Base-by-base conservation (phyloP, 2,329 filamentous ascomycete species). In the Pestalotiopsis sp. region DNA sequence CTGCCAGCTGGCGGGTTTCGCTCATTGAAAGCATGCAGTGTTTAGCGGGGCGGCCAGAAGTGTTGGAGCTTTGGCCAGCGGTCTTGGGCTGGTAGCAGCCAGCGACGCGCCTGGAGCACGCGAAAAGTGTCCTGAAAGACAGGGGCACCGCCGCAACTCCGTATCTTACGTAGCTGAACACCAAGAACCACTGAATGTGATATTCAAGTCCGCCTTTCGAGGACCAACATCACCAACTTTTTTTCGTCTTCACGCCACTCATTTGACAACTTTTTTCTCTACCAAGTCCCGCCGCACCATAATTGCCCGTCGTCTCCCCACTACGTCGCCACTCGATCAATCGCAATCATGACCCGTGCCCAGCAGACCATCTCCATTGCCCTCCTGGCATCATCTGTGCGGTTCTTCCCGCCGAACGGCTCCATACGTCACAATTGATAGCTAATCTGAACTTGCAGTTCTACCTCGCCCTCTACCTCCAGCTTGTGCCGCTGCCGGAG, bases 331-430 rank as follows among this genome's bases (percentile, higher is more conserved):
- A 41, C 13, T 25, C 61, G 20, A 9, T 9, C 61, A 41, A 38
- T 23, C 12, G 25, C 64, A 36, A 91, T 73, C 72, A 98, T 98
- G 96, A 97, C 96, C 74, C 94, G 95, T 82, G 96, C 96, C 25
- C 91, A 93, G 81, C 95, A 98, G 82, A 95, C 93, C 73, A 91
- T 98, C 79, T 97, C 94, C 71, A 87, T 97, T 77, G 91, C 90
- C 77, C 90, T 98, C 77, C 88, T 98, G 75, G 88, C 96, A 82
- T 93, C 93, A 76, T 97, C 95, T 49, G 95, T 98, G 91, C 75
- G 89, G 68, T 60, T 66, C 67, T 69, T 60, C n/a, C 27, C 57
- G 14, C 25, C 57, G 63, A 14, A 36, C 31, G 49, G 39, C 61
- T 11, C 31, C 60, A 17, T n/a, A 20, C n/a, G 20, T 23, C 31